Conservation (phyloP, 2,329 filamentous ascomycete genomes). For the Geosmithia putterillii region DNA sequence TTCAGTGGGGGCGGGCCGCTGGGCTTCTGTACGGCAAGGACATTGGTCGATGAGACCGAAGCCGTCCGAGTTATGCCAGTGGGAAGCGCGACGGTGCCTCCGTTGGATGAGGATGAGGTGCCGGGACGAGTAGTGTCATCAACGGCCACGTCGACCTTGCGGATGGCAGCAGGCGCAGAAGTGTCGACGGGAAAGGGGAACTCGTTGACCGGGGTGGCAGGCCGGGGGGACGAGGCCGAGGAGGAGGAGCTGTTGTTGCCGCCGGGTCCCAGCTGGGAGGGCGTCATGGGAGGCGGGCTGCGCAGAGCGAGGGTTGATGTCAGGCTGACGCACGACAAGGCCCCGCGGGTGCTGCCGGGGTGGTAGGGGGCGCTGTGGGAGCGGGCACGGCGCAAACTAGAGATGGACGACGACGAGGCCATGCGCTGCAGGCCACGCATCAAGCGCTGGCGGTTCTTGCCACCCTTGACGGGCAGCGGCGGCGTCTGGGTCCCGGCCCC, state of each 20-base stretch:
- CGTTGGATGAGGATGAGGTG: slow-evolving; percentile 15
- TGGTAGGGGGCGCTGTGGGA: slow-evolving; percentile 59
- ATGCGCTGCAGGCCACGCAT: slow-evolving; percentile 69
- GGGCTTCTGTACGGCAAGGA: background rate
- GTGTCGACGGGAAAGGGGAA: slow-evolving; percentile 26
- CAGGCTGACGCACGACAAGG: slow-evolving; percentile 43
- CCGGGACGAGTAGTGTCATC: too few species aligned
- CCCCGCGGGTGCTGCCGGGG: slow-evolving; percentile 29
- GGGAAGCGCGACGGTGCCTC: slow-evolving; percentile 48
- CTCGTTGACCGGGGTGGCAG: slow-evolving; percentile 26
- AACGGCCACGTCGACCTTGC: slow-evolving; percentile 46
- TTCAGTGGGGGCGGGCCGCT: slow-evolving; percentile 29
- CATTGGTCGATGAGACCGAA: slow-evolving; percentile 1
- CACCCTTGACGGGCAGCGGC: slow-evolving; percentile 46
- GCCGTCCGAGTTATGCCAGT: slow-evolving; percentile 20
- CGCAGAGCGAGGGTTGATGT: slow-evolving; percentile 17
- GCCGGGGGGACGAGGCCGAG: slow-evolving; percentile 17
- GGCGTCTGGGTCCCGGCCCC: background rate
- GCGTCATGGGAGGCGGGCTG: slow-evolving; percentile 15
- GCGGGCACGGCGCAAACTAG: slow-evolving; percentile 48
- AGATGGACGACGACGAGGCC: slow-evolving; percentile 65
- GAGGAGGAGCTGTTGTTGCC: slow-evolving; percentile 19
- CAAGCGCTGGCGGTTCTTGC: slow-evolving; percentile 43
- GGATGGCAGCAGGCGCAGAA: slow-evolving; percentile 34
- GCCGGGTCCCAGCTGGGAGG: slow-evolving; percentile 26